Percentiles rank a stretch among this genome's conserved stretches.
phyloP scores from a whole-genome alignment of 1,284 basidiomycete genomes.

The Ceratobasidium sp. region DNA sequence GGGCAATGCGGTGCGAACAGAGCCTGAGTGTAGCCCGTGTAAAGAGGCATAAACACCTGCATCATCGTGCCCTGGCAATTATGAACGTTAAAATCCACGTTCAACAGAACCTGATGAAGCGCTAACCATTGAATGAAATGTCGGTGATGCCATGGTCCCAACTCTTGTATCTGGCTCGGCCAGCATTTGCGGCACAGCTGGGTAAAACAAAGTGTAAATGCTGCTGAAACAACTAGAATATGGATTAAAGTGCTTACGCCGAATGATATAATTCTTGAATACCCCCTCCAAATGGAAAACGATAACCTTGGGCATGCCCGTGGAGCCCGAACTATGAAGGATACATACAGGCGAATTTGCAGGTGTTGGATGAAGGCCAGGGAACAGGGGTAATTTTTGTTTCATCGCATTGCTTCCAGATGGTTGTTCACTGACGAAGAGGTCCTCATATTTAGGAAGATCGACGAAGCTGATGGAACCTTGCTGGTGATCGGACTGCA shows the following conservation, averaged over 20 bases:
- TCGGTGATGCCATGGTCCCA: slow-evolving; percentile 7
- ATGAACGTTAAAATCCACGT: not conserved
- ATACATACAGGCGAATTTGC: too few relatives aligned
- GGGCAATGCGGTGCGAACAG: slow-evolving; percentile 32
- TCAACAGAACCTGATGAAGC: not conserved
- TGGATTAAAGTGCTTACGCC: not conserved
- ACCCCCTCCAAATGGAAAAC: not conserved
- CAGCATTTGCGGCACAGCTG: too few relatives aligned
- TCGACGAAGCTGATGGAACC: too few relatives aligned
- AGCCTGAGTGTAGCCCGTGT: not conserved
- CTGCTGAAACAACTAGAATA: not conserved
- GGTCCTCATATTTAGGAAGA: too few relatives aligned
- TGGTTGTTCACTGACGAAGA: too few relatives aligned
- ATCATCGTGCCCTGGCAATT: not conserved
- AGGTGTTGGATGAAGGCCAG: too few relatives aligned
- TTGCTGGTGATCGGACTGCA: too few relatives aligned
- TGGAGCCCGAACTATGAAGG: slow-evolving; percentile 20
- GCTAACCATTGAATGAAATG: slow-evolving; percentile 6
- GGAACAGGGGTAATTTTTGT: too few relatives aligned
- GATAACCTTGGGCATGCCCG: slow-evolving; percentile 1
- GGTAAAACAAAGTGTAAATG: too few relatives aligned
- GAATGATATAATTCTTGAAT: not conserved
- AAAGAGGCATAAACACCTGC: not conserved
- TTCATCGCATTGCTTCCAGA: too few relatives aligned
- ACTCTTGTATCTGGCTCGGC: too few relatives aligned